A percentile compares a stretch with the other conserved stretches of the same genome.
Evolutionary conservation across 2,329 filamentous ascomycete species (phyloP).

Genomic region (Neodidymelliopsis sp.): DNA sequence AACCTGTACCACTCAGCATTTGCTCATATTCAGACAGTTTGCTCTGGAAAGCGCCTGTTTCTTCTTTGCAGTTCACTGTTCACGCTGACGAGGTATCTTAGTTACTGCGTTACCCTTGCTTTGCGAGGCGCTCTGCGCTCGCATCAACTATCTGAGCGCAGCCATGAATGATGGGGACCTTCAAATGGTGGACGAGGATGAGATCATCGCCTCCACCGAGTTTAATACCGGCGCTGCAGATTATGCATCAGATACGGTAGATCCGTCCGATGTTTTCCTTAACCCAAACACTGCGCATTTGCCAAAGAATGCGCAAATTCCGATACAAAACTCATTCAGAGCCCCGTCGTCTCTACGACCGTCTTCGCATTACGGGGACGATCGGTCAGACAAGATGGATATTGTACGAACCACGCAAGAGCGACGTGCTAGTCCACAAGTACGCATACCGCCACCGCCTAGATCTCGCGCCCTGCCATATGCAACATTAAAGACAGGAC

Average conservation of each 20-base stretch:
- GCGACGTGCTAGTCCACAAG: constrained; percentile 31
- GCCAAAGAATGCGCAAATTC: constrained; percentile 35
- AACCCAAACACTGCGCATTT: constrained; percentile 21
- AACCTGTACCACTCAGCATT: too few relatives aligned
- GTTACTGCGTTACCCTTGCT: constrained; percentile 17
- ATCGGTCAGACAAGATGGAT: constrained; percentile 36
- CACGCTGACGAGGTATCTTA: constrained; percentile 6
- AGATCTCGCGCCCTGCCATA: constrained; percentile 47
- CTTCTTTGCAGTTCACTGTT: neutral
- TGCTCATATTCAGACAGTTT: too few relatives aligned
- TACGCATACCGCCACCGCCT: constrained; percentile 41
- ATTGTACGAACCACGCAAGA: constrained; percentile 22
- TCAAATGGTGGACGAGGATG: constrained; percentile 42
- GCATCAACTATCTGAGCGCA: constrained; percentile 13
- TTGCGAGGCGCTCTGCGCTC: constrained; percentile 29
- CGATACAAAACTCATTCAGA: constrained; percentile 34
- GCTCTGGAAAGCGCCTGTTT: too few relatives aligned
- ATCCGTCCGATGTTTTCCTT: constrained; percentile 39
- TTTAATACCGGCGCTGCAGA: constrained; percentile 33
- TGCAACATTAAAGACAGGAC: constrained; percentile 50
- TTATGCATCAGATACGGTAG: constrained; percentile 32
- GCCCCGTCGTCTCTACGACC: constrained; percentile 17
- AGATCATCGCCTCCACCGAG: constrained; percentile 43
- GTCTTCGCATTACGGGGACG: constrained; percentile 4
- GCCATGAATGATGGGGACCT: constrained; percentile 41